phyloP scores from a whole-genome alignment of 805 yeast species.

The Metschnikowia amazonensis region DNA sequence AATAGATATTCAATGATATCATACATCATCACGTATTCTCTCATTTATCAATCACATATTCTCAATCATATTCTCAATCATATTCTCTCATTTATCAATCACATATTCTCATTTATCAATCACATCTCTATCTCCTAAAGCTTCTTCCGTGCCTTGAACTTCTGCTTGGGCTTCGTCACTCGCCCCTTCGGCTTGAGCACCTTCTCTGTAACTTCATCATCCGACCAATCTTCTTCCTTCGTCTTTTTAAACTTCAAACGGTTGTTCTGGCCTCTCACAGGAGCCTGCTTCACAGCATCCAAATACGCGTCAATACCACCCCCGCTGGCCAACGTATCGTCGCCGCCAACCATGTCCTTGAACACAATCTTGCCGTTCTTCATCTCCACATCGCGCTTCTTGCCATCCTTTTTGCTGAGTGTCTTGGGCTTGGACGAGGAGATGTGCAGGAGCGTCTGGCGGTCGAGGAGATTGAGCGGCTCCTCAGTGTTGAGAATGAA shows the following conservation, averaged over 20 bases:
- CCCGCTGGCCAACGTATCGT: slow-evolving; percentile 42
- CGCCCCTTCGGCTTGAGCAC: slow-evolving; percentile 17
- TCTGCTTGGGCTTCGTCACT: slow-evolving; percentile 41
- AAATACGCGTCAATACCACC: slow-evolving; percentile 85
- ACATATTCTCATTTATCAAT: no score
- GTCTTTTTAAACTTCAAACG: slow-evolving; percentile 81
- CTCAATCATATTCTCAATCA: no score
- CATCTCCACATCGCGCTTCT: slow-evolving; percentile 35
- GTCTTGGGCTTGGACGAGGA: slow-evolving; percentile 82
- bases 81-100: no score
- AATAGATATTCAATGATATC: no score
- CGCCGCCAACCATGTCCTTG: slow-evolving; percentile 41
- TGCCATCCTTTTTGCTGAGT: slow-evolving; percentile 42
- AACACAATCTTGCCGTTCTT: slow-evolving; percentile 68
- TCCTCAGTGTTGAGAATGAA: slow-evolving; percentile 72
- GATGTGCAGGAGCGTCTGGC: slow-evolving; percentile 78
- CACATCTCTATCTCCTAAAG: slow-evolving; percentile 25
- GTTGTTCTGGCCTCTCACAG: slow-evolving; percentile 89
- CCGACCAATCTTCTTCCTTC: slow-evolving; percentile 44
- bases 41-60: no score
- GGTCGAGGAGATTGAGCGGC: slow-evolving; percentile 87
- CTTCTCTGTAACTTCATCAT: slow-evolving; percentile 40
- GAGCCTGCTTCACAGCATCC: slow-evolving; percentile 91
- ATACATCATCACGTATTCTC: no score
- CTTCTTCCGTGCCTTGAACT: slow-evolving; percentile 59